Conservation (phyloP, 306 rosid genomes). For the Acacia confusa region DNA sequence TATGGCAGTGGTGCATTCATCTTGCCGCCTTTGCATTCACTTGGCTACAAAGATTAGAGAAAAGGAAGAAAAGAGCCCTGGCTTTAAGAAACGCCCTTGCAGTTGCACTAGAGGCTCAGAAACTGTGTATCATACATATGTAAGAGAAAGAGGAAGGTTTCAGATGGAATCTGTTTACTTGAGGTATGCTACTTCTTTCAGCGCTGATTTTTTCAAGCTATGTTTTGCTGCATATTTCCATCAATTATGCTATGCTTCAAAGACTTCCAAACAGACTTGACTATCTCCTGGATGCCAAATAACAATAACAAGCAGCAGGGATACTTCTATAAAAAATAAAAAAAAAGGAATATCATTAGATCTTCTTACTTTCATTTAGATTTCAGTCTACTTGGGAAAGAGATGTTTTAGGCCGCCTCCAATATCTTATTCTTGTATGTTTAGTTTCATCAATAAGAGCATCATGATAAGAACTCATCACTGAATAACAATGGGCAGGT, state of each 20-base stretch:
- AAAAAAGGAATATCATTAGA: neutral
- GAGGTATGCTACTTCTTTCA: conserved; percentile 55
- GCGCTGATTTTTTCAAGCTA: neutral
- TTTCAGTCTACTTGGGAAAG: neutral
- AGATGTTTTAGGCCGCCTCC: neutral
- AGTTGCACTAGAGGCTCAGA: conserved; percentile 77
- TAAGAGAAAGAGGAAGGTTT: conserved; percentile 92
- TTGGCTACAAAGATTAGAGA: conserved; percentile 74
- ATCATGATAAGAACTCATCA: conserved; percentile 26
- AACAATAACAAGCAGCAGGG: neutral
- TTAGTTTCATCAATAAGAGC: conserved; percentile 1
- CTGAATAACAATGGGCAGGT: conserved; percentile 54
- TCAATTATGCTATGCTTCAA: neutral
- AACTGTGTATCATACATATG: conserved; percentile 71
- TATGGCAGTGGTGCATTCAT: conserved; percentile 99
- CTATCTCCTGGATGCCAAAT: neutral
- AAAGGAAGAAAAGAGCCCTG: conserved; percentile 67
- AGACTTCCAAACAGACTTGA: neutral
- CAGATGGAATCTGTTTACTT: conserved; percentile 80
- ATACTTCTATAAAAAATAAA: neutral
- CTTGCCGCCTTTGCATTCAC: conserved; percentile 98
- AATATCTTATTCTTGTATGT: neutral
- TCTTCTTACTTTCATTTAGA: neutral
- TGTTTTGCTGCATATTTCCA: neutral
- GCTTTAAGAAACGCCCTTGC: conserved; percentile 82